Evolutionary conservation across 2,329 filamentous ascomycete genomes (phyloP).

Genomic region (Fusarium verrucosum): DNA sequence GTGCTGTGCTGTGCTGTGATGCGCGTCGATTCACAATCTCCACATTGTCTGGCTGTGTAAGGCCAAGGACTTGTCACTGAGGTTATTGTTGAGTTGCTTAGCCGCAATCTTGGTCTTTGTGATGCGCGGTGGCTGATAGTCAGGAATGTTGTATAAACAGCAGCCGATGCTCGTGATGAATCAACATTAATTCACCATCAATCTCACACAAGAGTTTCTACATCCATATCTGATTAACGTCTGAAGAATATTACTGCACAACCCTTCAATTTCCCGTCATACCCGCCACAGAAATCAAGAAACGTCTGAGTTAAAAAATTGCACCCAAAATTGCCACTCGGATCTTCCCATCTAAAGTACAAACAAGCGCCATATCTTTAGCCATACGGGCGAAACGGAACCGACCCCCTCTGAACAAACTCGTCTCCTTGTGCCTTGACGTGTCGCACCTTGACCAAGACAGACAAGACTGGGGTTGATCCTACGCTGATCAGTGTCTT

Average conservation of each 20-base stretch:
- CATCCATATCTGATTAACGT: constrained; percentile 2
- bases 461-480: constrained; percentile 32
- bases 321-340: constrained; percentile 38
- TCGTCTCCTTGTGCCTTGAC: constrained; percentile 28
- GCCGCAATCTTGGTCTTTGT: constrained; percentile 9
- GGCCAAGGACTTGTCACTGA: constrained; percentile 6
- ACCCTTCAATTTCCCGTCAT: constrained; percentile 24
- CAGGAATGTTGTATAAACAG: constrained; percentile 29
- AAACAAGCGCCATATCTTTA: background rate
- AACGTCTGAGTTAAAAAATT: constrained; percentile 29
- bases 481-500: constrained; percentile 27
- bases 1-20: background rate
- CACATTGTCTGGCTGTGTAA: constrained; percentile 13
- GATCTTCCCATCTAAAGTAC: background rate
- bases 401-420: constrained; percentile 31
- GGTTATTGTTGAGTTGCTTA: constrained; percentile 10
- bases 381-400: constrained; percentile 26
- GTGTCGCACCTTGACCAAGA: constrained; percentile 39
- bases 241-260: constrained; percentile 8
- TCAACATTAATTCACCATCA: background rate
- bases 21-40: constrained; percentile 5
- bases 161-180: background rate
- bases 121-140: background rate
- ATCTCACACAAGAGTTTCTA: background rate
- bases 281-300: constrained; percentile 31